Conservation (phyloP, 2,329 filamentous ascomycete genomes). For the Ceratocystis papillata region DNA sequence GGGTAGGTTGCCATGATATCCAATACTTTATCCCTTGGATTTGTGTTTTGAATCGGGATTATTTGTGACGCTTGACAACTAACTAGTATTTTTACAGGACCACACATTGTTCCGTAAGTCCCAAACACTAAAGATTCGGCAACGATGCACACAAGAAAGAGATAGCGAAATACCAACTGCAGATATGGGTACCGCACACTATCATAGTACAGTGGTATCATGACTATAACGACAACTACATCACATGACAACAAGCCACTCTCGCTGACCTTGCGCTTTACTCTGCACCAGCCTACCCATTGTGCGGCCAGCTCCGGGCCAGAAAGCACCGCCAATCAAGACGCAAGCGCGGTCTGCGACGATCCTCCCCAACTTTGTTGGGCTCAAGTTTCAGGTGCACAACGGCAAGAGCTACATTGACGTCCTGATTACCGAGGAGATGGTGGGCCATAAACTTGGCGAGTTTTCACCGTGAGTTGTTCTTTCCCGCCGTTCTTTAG, state of each 20-base stretch:
- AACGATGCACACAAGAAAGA: not conserved
- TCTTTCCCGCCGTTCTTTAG: not conserved
- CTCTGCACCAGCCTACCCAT: constrained; percentile 47
- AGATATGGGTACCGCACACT: constrained; percentile 19
- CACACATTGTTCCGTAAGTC: constrained; percentile 45
- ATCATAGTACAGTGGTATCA: constrained; percentile 9
- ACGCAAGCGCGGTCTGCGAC: constrained; percentile 82
- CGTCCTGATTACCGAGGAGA: constrained; percentile 78
- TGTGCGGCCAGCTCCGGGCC: constrained; percentile 46
- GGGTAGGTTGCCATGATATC: constrained; percentile 42
- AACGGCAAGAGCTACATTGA: constrained; percentile 83
- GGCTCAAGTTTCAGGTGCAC: constrained; percentile 78
- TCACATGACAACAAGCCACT: not conserved
- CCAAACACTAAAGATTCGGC: not conserved
- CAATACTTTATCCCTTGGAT: not conserved
- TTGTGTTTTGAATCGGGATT: not conserved
- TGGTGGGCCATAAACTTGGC: constrained; percentile 91
- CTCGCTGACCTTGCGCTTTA: not conserved
- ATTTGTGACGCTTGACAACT: constrained; percentile 25
- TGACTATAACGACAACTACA: not conserved
- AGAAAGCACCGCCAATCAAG: constrained; percentile 60
- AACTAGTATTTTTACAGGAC: constrained; percentile 32
- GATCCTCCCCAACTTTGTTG: constrained; percentile 85
- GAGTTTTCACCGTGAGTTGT: constrained; percentile 74
- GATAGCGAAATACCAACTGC: not conserved